A percentile compares a stretch with the other conserved stretches of the same genome.
These are phyloP conservation scores for Nannochloris sp. DNA, from an alignment of 139 green algal genomes.

Conservation along the genomic window DNA sequence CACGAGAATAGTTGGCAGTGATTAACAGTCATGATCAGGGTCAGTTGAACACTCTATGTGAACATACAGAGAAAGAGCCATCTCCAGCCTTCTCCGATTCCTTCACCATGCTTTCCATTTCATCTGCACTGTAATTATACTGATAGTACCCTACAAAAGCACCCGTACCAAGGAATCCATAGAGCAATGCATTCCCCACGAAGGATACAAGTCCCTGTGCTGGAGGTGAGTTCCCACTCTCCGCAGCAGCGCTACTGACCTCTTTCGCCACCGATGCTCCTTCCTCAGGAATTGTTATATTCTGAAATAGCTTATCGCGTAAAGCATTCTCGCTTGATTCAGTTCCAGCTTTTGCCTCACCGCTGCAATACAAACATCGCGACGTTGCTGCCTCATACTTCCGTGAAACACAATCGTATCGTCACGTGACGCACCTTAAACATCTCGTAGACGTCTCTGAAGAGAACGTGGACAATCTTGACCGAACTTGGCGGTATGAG, in stretches of 20 bases:
- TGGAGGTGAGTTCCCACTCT: too few relatives aligned
- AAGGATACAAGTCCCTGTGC: not conserved
- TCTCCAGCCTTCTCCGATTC: slow-evolving; percentile 25
- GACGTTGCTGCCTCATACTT: too few relatives aligned
- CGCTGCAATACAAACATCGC: too few relatives aligned
- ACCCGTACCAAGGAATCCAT: slow-evolving; percentile 29
- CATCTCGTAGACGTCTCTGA: slow-evolving; percentile 4
- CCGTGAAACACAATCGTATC: not conserved
- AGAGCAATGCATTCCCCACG: slow-evolving; percentile 43
- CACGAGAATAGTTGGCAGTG: not conserved
- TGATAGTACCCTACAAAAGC: slow-evolving; percentile 61
- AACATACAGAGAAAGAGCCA: slow-evolving; percentile 12
- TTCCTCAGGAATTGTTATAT: slow-evolving; percentile 18
- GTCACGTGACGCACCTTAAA: too few relatives aligned
- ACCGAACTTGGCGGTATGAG: not conserved
- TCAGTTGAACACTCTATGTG: not conserved
- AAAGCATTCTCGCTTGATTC: too few relatives aligned
- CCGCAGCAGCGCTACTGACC: not conserved
- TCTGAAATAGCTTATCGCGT: slow-evolving; percentile 35
- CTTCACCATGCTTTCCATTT: slow-evolving; percentile 34
- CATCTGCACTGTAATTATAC: slow-evolving; percentile 21
- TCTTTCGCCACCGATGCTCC: slow-evolving; percentile 6
- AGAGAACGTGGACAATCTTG: not conserved
- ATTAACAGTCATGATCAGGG: not conserved
- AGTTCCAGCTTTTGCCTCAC: too few relatives aligned